Conservation (phyloP, 2,329 filamentous ascomycete genomes). For the Pseudogymnoascus sp. region DNA sequence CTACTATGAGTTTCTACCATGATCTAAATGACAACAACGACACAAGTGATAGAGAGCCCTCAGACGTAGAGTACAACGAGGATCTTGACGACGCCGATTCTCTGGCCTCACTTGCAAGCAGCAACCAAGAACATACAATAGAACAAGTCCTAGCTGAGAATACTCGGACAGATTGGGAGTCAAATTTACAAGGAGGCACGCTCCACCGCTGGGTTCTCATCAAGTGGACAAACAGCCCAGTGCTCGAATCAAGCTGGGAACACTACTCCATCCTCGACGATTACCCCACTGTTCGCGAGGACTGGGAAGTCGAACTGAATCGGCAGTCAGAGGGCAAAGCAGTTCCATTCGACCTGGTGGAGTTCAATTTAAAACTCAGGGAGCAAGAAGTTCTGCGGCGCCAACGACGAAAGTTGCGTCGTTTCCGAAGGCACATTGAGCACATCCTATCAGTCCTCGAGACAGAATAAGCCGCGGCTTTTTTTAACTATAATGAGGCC, state of each 20-base stretch:
- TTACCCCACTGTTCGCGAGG: conserved; percentile 20
- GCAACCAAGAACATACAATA: conserved; percentile 24
- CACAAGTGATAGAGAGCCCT: conserved; percentile 4
- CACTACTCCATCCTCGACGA: conserved; percentile 16
- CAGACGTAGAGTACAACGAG: conserved; percentile 8
- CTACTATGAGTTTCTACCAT: conserved; percentile 5
- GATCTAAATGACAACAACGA: conserved; percentile 7
- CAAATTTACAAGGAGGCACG: conserved; percentile 15
- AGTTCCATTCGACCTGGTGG: conserved; percentile 23
- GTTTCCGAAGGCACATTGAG: conserved; percentile 22
- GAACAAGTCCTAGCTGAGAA: conserved; percentile 25
- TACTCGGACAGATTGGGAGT: conserved; percentile 9
- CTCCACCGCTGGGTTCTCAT: conserved; percentile 25
- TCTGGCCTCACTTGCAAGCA: conserved; percentile 25
- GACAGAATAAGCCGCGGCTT: not conserved
- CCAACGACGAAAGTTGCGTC: conserved; percentile 21
- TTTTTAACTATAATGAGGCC: not conserved
- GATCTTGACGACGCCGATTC: conserved; percentile 21
- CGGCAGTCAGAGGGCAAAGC: conserved; percentile 23
- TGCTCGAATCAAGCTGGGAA: conserved; percentile 27
- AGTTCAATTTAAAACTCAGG: conserved; percentile 20
- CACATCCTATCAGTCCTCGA: conserved; percentile 23
- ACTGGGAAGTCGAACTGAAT: conserved; percentile 23
- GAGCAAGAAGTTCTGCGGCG: conserved; percentile 21
- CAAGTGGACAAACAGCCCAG: conserved; percentile 28